Percentiles rank a stretch among this genome's conserved stretches.
phyloP scores from a whole-genome alignment of 179 eudicot species.

The Sideroxylon spinosum region DNA sequence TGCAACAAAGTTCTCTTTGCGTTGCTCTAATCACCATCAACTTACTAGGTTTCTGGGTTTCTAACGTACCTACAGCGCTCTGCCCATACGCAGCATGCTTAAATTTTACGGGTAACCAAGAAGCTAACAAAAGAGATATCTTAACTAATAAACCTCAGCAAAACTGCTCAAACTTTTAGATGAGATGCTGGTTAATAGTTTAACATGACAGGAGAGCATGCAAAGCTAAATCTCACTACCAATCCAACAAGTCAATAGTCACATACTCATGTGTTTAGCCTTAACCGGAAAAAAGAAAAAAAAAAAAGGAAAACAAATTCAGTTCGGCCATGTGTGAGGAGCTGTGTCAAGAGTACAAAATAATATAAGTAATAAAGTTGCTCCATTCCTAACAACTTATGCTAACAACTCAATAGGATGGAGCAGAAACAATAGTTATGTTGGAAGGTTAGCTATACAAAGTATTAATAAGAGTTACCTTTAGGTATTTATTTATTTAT shows the following conservation, averaged over 20 bases:
- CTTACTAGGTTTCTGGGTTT: background rate
- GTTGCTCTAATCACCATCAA: background rate
- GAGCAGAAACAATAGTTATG: background rate
- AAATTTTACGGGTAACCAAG: background rate
- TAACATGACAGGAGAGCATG: no score
- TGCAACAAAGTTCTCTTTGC: background rate
- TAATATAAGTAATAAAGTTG: no score
- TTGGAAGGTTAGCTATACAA: background rate
- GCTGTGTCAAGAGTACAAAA: no score
- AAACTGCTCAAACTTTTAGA: no score
- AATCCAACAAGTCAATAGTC: no score
- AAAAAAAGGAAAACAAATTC: background rate
- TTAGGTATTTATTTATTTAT: background rate
- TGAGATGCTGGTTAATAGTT: no score
- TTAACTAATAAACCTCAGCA: no score
- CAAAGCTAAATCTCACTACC: no score
- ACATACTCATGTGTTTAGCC: background rate
- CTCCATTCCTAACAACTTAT: no score
- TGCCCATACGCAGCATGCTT: background rate
- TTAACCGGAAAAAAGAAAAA: no score
- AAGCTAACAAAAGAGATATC: background rate
- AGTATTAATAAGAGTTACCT: background rate
- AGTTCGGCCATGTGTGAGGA: background rate
- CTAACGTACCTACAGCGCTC: background rate
- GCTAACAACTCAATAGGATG: background rate